A percentile compares a stretch with the other conserved stretches of the same genome.
Conservation (phyloP, 768 basidiomycete genomes). For the Rhizopogon roseolus region DNA sequence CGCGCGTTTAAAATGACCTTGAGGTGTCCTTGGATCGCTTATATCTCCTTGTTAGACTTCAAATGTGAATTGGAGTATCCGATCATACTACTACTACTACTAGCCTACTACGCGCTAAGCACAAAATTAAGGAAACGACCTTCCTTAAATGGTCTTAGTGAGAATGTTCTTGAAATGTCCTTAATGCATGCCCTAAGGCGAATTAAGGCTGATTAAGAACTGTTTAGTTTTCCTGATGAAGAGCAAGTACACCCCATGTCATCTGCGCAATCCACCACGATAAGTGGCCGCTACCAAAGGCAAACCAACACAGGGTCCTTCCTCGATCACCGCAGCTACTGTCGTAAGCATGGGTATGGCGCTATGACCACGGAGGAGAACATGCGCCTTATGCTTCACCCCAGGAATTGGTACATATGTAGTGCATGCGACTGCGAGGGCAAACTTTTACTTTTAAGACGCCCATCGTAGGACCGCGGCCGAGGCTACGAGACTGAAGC, state of each 20-base stretch:
- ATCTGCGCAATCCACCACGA: neutral
- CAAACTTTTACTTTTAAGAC: neutral
- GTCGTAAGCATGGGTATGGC: neutral
- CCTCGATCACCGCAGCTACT: neutral
- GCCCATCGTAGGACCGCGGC: neutral
- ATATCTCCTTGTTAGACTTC: too few species aligned
- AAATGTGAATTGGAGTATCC: too few species aligned
- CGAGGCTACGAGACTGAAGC: neutral
- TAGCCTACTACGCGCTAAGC: too few species aligned
- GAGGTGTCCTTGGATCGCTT: too few species aligned
- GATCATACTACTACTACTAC: too few species aligned
- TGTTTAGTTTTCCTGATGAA: too few species aligned
- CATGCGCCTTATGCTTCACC: neutral
- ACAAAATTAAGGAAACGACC: too few species aligned
- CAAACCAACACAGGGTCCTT: neutral
- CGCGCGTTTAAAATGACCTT: too few species aligned
- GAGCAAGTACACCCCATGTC: neutral
- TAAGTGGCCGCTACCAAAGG: neutral
- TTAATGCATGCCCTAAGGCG: too few species aligned
- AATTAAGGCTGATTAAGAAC: too few species aligned
- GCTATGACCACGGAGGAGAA: neutral
- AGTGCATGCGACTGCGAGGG: neutral
- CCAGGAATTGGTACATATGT: neutral
- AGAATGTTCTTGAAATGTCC: too few species aligned
- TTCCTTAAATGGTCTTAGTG: too few species aligned